Evolutionary conservation across 768 basidiomycete species (phyloP).

Genomic region (Inosperma sp.): DNA sequence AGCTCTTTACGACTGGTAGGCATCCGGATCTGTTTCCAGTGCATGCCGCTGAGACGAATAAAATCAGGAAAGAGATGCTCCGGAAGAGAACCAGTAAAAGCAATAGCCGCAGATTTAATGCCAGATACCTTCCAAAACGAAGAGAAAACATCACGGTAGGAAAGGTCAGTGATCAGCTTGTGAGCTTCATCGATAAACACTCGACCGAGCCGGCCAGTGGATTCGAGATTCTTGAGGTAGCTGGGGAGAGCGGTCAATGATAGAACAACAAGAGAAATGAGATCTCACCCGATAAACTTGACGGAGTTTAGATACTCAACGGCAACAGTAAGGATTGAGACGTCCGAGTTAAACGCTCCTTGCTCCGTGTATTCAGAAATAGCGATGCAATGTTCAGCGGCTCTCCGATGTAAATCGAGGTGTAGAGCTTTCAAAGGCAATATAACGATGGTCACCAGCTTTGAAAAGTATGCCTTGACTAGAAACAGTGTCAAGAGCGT

Average conservation of each 20-base stretch:
- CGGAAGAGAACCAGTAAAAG: background rate
- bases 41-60: background rate
- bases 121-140: background rate
- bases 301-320: background rate
- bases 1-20: background rate
- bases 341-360: background rate
- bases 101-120: background rate
- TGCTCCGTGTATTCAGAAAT: background rate
- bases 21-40: background rate
- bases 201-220: background rate
- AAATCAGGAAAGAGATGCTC: background rate
- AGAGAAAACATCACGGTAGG: background rate
- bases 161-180: background rate
- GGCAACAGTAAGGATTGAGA: background rate
- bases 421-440: slow-evolving; percentile 1
- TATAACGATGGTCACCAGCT: background rate
- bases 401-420: background rate
- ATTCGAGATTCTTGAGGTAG: background rate
- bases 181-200: slow-evolving; percentile 1
- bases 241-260: background rate
- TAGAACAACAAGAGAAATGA: background rate
- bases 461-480: background rate
- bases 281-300: background rate
- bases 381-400: background rate
- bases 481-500: background rate